These are phyloP conservation scores for Ramichloridium luteum DNA, from an alignment of 2,329 filamentous ascomycete species.

Conservation along the genomic window DNA sequence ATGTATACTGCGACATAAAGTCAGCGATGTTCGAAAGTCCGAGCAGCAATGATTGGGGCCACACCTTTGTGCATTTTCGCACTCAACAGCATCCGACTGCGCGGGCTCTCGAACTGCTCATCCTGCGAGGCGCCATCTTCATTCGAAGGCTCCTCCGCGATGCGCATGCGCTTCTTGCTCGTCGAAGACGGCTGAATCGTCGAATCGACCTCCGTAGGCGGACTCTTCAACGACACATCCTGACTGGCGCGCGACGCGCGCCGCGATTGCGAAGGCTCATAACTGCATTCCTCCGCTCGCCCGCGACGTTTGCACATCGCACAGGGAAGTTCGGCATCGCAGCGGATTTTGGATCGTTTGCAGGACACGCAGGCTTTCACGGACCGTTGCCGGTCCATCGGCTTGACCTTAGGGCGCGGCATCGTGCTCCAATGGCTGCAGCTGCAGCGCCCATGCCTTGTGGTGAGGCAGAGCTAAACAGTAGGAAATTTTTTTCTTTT, in stretches of 20 bases:
- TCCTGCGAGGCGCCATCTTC: constrained; percentile 6
- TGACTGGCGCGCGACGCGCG: too few species aligned
- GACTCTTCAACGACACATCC: constrained; percentile 9
- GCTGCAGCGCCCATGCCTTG: too few species aligned
- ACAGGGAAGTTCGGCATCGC: constrained; percentile 14
- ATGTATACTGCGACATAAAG: constrained; percentile 33
- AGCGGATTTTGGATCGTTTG: constrained; percentile 16
- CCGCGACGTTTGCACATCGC: constrained; percentile 12
- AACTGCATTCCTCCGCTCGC: constrained; percentile 11
- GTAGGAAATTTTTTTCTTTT: too few species aligned
- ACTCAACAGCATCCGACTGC: constrained; percentile 38
- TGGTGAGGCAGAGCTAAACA: too few species aligned
- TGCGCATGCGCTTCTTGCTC: too few species aligned
- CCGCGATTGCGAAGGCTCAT: constrained; percentile 11
- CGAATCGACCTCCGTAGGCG: constrained; percentile 7
- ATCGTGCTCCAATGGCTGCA: too few species aligned
- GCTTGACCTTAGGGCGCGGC: constrained; percentile 14
- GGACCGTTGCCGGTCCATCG: constrained; percentile 10
- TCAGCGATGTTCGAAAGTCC: background rate
- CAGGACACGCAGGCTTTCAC: constrained; percentile 13
- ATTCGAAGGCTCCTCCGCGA: background rate
- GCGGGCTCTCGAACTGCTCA: constrained; percentile 7
- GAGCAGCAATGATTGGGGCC: constrained; percentile 3
- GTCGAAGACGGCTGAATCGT: constrained; percentile 2
- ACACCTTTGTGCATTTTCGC: constrained; percentile 41